These are phyloP conservation scores for Aspergillus versicolor DNA, from an alignment of 2,329 filamentous ascomycete genomes.

Conservation along the genomic window DNA sequence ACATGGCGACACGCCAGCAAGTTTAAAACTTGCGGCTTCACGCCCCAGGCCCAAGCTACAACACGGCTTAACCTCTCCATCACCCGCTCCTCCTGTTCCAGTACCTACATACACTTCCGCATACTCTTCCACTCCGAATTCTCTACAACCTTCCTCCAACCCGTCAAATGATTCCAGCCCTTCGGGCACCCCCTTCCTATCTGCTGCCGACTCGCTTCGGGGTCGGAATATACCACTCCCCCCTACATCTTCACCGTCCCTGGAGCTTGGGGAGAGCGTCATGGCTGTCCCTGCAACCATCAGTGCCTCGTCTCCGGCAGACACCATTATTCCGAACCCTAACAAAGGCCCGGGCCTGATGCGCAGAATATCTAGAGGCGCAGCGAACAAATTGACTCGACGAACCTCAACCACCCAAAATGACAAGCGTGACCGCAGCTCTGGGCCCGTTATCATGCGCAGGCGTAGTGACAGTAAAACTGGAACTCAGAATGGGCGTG, in stretches of 20 bases:
- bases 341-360: constrained; percentile 68
- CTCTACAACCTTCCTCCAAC: constrained; percentile 25
- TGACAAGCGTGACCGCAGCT: constrained; percentile 79
- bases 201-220: constrained; percentile 33
- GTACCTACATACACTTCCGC: constrained; percentile 31
- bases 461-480: constrained; percentile 87
- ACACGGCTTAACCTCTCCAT: constrained; percentile 32
- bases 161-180: constrained; percentile 37
- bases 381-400: constrained; percentile 67
- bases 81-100: constrained; percentile 24
- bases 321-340: constrained; percentile 53
- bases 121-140: constrained; percentile 30
- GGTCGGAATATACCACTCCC: constrained; percentile 27
- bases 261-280: constrained; percentile 73
- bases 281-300: constrained; percentile 47
- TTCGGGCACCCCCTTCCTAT: constrained; percentile 34
- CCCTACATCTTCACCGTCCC: constrained; percentile 49
- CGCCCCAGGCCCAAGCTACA: constrained; percentile 32
- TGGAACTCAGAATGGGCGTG: constrained; percentile 56
- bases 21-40: constrained; percentile 37
- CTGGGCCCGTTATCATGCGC: constrained; percentile 83
- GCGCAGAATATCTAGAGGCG: constrained; percentile 78
- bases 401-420: constrained; percentile 75
- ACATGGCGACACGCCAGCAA: constrained; percentile 36
- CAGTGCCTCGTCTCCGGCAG: constrained; percentile 57